These are phyloP conservation scores for Boletus bicolor DNA, from an alignment of 768 basidiomycete genomes.

Conservation along the genomic window DNA sequence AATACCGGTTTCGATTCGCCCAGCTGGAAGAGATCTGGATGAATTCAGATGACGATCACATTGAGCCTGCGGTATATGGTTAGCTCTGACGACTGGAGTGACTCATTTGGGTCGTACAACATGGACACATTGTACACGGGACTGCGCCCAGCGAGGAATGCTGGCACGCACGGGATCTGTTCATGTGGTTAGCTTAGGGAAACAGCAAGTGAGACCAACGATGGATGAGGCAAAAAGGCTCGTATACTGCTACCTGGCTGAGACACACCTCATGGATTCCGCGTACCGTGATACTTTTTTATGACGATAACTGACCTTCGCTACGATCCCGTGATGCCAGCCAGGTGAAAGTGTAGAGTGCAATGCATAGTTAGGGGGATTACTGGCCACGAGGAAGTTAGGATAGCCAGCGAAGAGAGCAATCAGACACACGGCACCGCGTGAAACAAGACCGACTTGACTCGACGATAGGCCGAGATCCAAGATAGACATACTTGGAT, in stretches of 20 bases:
- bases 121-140: not conserved
- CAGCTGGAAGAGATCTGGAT: not conserved
- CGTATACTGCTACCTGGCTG: not conserved
- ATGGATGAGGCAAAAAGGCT: not conserved
- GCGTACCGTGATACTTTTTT: not conserved
- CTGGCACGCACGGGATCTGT: not conserved
- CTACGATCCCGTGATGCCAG: not conserved
- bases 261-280: not conserved
- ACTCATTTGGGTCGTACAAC: not conserved
- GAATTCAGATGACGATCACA: not conserved
- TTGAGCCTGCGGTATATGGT: not conserved
- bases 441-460: not conserved
- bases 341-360: not conserved
- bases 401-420: not conserved
- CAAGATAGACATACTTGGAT: not conserved
- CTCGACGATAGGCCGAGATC: slow-evolving; percentile 1
- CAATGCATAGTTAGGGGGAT: not conserved
- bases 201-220: not conserved
- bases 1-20: slow-evolving; percentile 17
- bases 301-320: not conserved
- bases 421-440: not conserved
- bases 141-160: not conserved
- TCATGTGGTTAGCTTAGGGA: not conserved
- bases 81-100: not conserved
- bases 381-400: slow-evolving; percentile 4